Conservation (phyloP, 257 asterid species). For the Solanum commersonii region DNA sequence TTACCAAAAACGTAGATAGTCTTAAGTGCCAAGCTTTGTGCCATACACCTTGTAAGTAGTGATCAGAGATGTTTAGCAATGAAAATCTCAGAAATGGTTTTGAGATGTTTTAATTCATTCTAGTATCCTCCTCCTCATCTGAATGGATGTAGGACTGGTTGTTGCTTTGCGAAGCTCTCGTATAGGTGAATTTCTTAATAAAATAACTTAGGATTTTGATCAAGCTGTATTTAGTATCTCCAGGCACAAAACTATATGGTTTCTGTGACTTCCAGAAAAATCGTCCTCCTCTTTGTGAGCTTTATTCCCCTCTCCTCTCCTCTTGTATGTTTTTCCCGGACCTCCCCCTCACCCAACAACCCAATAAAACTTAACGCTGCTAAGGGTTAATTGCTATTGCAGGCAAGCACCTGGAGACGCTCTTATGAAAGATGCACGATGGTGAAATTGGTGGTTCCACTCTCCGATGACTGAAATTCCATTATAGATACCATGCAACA, state of each 20-base stretch:
- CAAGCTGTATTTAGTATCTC: neutral
- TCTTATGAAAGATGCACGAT: neutral
- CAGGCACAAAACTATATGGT: neutral
- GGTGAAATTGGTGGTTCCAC: neutral
- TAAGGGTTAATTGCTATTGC: neutral
- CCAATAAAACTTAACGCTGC: neutral
- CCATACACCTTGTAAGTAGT: neutral
- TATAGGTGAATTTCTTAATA: neutral
- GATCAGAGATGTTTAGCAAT: neutral
- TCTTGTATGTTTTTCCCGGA: neutral
- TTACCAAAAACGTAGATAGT: neutral
- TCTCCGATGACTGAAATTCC: neutral
- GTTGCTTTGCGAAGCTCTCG: neutral
- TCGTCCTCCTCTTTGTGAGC: neutral
- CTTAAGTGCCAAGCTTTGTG: neutral
- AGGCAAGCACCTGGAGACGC: neutral
- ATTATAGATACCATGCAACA: neutral
- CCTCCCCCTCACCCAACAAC: neutral
- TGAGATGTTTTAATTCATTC: neutral
- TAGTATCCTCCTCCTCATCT: neutral
- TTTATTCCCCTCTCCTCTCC: neutral
- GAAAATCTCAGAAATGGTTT: neutral
- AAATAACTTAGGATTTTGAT: neutral
- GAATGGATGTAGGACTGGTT: neutral
- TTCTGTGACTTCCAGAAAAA: neutral